phyloP scores from a whole-genome alignment of 306 rosid genomes.

The Prunus davidiana region DNA sequence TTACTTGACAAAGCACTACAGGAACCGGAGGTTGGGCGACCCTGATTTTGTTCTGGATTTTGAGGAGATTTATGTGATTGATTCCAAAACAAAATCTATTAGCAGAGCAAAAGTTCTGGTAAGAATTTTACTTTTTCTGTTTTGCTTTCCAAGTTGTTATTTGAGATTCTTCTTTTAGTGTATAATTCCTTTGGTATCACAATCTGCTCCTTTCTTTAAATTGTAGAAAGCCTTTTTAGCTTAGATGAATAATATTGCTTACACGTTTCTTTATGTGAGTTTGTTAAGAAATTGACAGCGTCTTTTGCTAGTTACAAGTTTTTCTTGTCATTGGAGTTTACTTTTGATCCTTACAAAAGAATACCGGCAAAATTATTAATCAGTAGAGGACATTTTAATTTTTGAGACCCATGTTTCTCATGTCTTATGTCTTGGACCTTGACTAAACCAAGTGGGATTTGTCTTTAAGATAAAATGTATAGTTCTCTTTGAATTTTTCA shows the following conservation, averaged over 20 bases:
- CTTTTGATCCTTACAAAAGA: neutral
- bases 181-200: neutral
- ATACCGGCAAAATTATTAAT: neutral
- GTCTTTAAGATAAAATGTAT: neutral
- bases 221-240: neutral
- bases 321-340: neutral
- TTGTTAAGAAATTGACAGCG: neutral
- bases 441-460: neutral
- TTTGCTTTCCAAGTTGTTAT: neutral
- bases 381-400: neutral
- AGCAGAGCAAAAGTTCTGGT: conserved; percentile 87
- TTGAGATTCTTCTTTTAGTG: neutral
- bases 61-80: conserved; percentile 86
- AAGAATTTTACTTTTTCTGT: conserved; percentile 24
- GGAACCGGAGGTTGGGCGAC: conserved; percentile 69
- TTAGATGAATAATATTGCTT: neutral
- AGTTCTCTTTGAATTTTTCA: neutral
- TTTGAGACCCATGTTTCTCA: neutral
- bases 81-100: conserved; percentile 85
- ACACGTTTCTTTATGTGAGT: neutral
- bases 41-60: conserved; percentile 89
- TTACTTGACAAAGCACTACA: conserved; percentile 86
- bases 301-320: neutral
- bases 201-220: neutral
- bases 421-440: neutral